phyloP scores from a whole-genome alignment of 495 filamentous ascomycete species.

The Trichoderma virens region DNA sequence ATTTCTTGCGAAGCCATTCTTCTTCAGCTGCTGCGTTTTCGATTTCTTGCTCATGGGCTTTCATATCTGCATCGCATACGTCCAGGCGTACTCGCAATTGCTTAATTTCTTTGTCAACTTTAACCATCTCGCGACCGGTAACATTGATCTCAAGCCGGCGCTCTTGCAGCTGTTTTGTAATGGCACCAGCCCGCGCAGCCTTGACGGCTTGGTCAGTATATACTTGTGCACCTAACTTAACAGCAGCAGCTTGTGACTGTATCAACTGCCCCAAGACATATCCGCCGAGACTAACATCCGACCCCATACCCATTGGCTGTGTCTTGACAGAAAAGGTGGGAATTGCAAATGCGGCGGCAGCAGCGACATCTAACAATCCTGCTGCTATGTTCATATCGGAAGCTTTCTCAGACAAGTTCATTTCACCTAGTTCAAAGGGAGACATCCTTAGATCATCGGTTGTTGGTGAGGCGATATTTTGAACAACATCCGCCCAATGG shows the following conservation, averaged over 20 bases:
- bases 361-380: not conserved
- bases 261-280: not conserved
- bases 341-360: not conserved
- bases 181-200: not conserved
- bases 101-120: not conserved
- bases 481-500: not conserved
- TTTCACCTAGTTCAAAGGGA: not conserved
- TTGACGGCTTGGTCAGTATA: not conserved
- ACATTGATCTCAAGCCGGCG: not conserved
- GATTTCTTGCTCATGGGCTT: not conserved
- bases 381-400: not conserved
- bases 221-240: not conserved
- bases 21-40: not conserved
- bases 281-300: not conserved
- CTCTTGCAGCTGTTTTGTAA: not conserved
- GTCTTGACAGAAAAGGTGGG: not conserved
- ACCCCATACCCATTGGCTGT: not conserved
- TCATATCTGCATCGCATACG: not conserved
- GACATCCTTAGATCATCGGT: not conserved
- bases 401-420: not conserved
- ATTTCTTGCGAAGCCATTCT: not conserved
- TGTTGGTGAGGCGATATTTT: not conserved
- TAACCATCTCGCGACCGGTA: not conserved
- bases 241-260: not conserved
- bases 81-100: not conserved